Base-by-base conservation (phyloP, 805 yeast species). In the Maudiozyma serrabonitensis region DNA sequence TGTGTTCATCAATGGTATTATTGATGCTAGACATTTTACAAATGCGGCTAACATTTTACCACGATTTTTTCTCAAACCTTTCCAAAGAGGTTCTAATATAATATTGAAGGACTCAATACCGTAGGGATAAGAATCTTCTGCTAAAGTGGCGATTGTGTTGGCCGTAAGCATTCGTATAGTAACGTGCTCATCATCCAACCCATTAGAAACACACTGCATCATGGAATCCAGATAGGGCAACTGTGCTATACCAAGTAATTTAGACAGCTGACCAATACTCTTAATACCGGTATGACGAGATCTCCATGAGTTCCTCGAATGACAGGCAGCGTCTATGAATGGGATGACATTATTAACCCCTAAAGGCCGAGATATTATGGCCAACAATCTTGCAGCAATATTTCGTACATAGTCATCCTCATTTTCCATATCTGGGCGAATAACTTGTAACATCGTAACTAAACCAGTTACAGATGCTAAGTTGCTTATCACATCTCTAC, bases 31-130 rank as follows among this genome's bases (percentile, higher is more conserved):
- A 46, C 95, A 85, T 59, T 79, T 80, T 53, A 91, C 61, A 59
- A 84, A 87, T 2, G 87, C 80, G 0, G 95, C 84, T 46, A 89
- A 71, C 0, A 81, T 74, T 56, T 80, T 78, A 4, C 97, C 97
- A 53, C 95, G 72, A 54, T 86, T 93, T 39, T 75, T 75, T 43
- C 80, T 75, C 23, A 87, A 75, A 4, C 95, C 96, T 11, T 70
- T 67, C 95, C 96, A 89, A 6, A 87, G 68, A 0, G 88, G 85
- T 49, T 86, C 91, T 35, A 91, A 61, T 0, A 82, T 73, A 0
- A 68, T 67, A 57, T 89, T 95, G 62, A 91, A 90, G 0, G 91
- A 80, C 57, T 87, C 96, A 49, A 87, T 84, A 43, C 98, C 99
- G 66, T 84, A 87, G 0, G 98, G 98, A 21, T 79, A 73, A 4